Base-by-base conservation (phyloP, 2,329 filamentous ascomycete species). In the Phoma herbarum region DNA sequence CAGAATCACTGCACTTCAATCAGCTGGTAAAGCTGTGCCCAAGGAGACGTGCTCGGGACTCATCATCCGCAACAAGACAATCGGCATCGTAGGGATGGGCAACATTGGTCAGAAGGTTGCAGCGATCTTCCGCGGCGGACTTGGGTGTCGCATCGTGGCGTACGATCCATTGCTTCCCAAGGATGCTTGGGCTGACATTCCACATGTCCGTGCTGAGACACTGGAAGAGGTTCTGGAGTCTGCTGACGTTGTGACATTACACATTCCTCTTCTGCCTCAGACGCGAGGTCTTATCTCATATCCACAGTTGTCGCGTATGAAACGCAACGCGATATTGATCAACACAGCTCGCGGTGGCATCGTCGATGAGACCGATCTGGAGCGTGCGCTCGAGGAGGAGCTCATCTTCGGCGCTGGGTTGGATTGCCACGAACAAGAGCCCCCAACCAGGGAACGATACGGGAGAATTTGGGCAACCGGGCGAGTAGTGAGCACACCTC, bases 401-500 rank as follows among this genome's bases (percentile, higher is more conserved):
- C 66, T 70, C 50, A 80, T 83, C 41, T 76, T 77, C 14, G 81
- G 82, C 1, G 81, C 80, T 2, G 82, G 80, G 20, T 76, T 80
- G 2, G 82, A 84, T 69, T 82, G 83, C n/a, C 81, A 82, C 51
- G 73, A 75, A 39, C 68, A 73, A 18, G 82, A 84, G 59, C 82
- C 82, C 18, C 79, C 77, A 9, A 79, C 75, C 0, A 75, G 72
- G 31, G 68, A 65, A 39, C 77, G 72, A 8, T 78, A 79, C 10
- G 67, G 82, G 47, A 61, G 80, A 8, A 75, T 80, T 9, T 74
- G 71, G 16, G 69, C 73, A 35, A 75, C 78, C 23, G 79, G 82
- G 2, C 82, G 83, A 54, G 65, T 86, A 51, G 75, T 83, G 1
- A 70, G 82, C 22, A 82, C 78, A 31, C 82, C 82, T n/a, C 83